Conservation (phyloP, 1,139 yeast species). For the Diutina catenulata region DNA sequence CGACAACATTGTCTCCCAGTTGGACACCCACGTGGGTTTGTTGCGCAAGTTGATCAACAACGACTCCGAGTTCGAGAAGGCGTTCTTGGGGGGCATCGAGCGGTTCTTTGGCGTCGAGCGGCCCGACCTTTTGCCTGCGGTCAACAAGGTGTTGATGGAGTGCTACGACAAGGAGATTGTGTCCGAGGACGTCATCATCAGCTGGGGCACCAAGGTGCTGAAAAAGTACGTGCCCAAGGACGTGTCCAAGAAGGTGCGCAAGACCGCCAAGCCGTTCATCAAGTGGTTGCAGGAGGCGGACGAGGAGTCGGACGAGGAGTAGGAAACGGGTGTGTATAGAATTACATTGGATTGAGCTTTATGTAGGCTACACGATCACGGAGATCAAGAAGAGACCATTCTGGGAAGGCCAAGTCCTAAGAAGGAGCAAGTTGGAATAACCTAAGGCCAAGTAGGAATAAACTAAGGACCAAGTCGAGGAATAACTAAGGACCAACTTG, state of each 20-base stretch:
- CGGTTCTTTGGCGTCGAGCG: constrained; percentile 80
- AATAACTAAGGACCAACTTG: too few species aligned
- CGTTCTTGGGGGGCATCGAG: constrained; percentile 91
- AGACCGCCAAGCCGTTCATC: constrained; percentile 90
- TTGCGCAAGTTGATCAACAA: constrained; percentile 64
- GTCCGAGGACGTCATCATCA: constrained; percentile 67
- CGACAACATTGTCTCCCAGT: constrained; percentile 62
- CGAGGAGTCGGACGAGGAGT: constrained; percentile 50
- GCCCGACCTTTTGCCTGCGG: constrained; percentile 57
- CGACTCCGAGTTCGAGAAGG: constrained; percentile 62
- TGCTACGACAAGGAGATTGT: constrained; percentile 76
- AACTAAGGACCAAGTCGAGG: too few species aligned
- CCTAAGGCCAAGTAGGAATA: too few species aligned
- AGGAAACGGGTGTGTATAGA: too few species aligned
- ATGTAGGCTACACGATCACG: too few species aligned
- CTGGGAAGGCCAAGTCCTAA: too few species aligned
- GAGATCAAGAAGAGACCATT: too few species aligned
- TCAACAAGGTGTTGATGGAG: constrained; percentile 74
- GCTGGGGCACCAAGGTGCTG: constrained; percentile 88
- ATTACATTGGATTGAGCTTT: too few species aligned
- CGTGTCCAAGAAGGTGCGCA: constrained; percentile 84
- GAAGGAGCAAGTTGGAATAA: too few species aligned
- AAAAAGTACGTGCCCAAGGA: constrained; percentile 93
- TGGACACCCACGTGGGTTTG: constrained; percentile 70
- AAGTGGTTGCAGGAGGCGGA: constrained; percentile 95